Base-by-base conservation (phyloP, 31 red algal species). In the Asparagopsis taxiformis region DNA sequence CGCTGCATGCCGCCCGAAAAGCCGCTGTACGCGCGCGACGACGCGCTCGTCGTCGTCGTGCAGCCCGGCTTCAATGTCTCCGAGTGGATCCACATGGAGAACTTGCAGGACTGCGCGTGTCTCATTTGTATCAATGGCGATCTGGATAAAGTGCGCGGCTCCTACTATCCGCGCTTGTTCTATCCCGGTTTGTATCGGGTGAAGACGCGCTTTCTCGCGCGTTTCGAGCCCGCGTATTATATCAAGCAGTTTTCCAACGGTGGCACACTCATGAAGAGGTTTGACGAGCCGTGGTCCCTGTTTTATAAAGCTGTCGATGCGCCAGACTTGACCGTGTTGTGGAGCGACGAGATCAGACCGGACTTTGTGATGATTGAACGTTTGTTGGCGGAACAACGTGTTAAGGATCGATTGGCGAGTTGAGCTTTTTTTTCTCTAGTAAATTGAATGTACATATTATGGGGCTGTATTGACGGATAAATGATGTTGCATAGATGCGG, bases 1-100 rank as follows among this genome's bases (percentile, higher is more conserved):
- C 37, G 59, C 26, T 51, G 29, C 2, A 70, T 91, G 66, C 69
- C 71, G 16, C 33, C 57, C 6, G 38, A 68, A 43, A 1, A 31
- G 22, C 55, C 63, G 33, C 54, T 25, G 20, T 31, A 31, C 22
- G 71, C 20, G 15, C 17, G 37, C 23, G 50, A 46, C 65, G 63
- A 34, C 48, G 61, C 39, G 0, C 32, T 97, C 2, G 44, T 79
- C 16, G 51, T 84, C 24, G 74, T 97, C 36, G 79, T 97, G 16
- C 64, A 92, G 22, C 94, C 94, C 24, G 94, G 94, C 4, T 97
- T 97, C 55, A 91, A 97, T 65, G 54, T 97, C 25, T 61, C 77
- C 16, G 94, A 97, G 55, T 97, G 89, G 89, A 79, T 97, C 46
- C 30, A 77, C 44, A 81, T 97, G 62, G 82, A 97, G 68, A 50